Percentiles rank a stretch among this genome's conserved stretches.
Conservation (phyloP, 805 yeast genomes). For the Alloascoidea hylecoeti region DNA sequence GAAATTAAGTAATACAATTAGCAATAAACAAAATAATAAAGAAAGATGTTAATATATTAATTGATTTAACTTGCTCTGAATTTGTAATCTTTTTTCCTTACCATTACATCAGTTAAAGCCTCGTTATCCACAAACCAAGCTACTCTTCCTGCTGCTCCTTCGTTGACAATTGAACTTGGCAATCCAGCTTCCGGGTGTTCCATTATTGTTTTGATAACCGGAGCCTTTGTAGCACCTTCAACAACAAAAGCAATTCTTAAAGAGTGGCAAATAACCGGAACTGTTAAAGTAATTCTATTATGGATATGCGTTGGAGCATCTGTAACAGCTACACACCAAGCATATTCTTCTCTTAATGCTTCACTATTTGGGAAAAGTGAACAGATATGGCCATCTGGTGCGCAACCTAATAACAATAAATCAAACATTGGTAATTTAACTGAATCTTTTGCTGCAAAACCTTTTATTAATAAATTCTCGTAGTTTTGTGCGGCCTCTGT, state of each 20-base stretch:
- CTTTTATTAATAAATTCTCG: slow-evolving; percentile 73
- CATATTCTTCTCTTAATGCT: slow-evolving; percentile 74
- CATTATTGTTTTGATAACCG: slow-evolving; percentile 79
- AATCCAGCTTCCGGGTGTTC: slow-evolving; percentile 95
- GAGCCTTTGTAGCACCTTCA: slow-evolving; percentile 93
- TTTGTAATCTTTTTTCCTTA: slow-evolving; percentile 61
- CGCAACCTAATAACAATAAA: slow-evolving; percentile 83
- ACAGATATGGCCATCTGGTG: slow-evolving; percentile 97
- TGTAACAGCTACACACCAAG: slow-evolving; percentile 91
- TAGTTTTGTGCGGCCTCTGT: slow-evolving; percentile 92
- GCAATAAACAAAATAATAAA: no score
- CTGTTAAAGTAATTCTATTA: slow-evolving; percentile 76
- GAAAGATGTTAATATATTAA: no score
- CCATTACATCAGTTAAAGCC: slow-evolving; percentile 69
- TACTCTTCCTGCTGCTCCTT: slow-evolving; percentile 92
- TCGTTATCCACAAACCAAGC: slow-evolving; percentile 96
- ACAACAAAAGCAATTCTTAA: slow-evolving; percentile 83
- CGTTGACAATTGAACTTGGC: slow-evolving; percentile 88
- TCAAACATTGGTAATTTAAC: slow-evolving; percentile 95
- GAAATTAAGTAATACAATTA: no score
- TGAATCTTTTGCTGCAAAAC: slow-evolving; percentile 92
- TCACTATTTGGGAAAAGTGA: slow-evolving; percentile 92
- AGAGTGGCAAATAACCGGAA: slow-evolving; percentile 92
- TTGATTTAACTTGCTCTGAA: no score
- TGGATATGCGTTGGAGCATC: slow-evolving; percentile 86